Evolutionary conservation across 1,139 yeast genomes (phyloP).

Genomic region (Blastobotrys capitulatus): DNA sequence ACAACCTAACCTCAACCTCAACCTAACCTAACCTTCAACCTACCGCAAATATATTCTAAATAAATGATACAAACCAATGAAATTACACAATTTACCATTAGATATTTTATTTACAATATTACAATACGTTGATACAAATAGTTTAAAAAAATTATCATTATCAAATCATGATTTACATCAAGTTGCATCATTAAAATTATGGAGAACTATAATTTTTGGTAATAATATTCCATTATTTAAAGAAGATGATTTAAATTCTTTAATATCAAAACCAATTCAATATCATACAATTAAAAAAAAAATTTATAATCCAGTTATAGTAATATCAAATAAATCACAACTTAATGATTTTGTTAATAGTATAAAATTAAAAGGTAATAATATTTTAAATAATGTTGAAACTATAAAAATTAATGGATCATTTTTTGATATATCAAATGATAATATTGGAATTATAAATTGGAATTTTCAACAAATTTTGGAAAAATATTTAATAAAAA

Average conservation of each 20-base stretch:
- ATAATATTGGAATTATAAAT: background rate
- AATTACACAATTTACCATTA: slow-evolving; percentile 1
- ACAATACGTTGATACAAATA: background rate
- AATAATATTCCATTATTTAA: background rate
- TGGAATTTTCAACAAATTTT: background rate
- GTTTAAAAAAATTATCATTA: background rate
- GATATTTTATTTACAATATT: slow-evolving; percentile 4
- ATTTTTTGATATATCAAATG: background rate
- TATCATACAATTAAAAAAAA: background rate
- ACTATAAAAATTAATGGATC: slow-evolving; percentile 5
- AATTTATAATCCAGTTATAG: too few relatives aligned
- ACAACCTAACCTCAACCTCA: too few relatives aligned
- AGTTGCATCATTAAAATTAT: slow-evolving; percentile 2
- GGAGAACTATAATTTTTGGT: slow-evolving; percentile 8
- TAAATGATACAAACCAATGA: background rate
- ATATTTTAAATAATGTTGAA: slow-evolving; percentile 1
- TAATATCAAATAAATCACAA: background rate
- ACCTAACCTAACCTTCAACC: too few relatives aligned
- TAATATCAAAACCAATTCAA: slow-evolving; percentile 1
- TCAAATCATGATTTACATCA: slow-evolving; percentile 2
- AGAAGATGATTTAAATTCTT: background rate
- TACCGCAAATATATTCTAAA: too few relatives aligned
- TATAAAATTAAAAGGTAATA: background rate
- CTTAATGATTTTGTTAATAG: background rate
- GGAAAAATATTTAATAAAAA: background rate